phyloP scores from a whole-genome alignment of 2,329 filamentous ascomycete species.

The Chaetomium globosum region DNA sequence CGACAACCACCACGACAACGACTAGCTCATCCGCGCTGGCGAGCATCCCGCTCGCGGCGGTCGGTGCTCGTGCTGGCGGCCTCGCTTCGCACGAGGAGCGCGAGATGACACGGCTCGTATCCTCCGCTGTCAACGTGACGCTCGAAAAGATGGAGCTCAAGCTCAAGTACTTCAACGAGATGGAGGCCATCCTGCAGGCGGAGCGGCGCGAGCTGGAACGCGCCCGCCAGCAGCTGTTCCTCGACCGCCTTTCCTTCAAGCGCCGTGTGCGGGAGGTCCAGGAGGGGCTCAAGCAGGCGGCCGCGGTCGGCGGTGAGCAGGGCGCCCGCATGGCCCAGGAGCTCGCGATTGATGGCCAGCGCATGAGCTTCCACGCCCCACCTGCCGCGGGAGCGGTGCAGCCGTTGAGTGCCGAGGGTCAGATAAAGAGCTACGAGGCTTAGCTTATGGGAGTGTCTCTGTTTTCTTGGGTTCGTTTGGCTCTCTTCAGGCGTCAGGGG shows the following conservation, averaged over 20 bases:
- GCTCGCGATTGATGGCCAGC: slow-evolving; percentile 52
- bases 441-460: slow-evolving; percentile 38
- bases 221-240: slow-evolving; percentile 86
- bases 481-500: slow-evolving; percentile 29
- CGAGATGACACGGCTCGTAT: slow-evolving; percentile 91
- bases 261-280: slow-evolving; percentile 82
- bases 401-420: slow-evolving; percentile 58
- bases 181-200: slow-evolving; percentile 88
- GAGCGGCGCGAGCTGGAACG: slow-evolving; percentile 92
- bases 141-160: slow-evolving; percentile 95
- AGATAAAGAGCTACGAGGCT: slow-evolving; percentile 61
- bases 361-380: slow-evolving; percentile 56
- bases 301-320: slow-evolving; percentile 53
- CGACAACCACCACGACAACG: slow-evolving; percentile 53
- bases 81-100: slow-evolving; percentile 95
- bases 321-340: slow-evolving; percentile 54
- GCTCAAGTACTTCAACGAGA: slow-evolving; percentile 92
- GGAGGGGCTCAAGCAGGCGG: slow-evolving; percentile 66
- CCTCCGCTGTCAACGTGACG: slow-evolving; percentile 89
- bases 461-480: slow-evolving; percentile 21
- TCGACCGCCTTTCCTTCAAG: slow-evolving; percentile 89
- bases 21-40: slow-evolving; percentile 59
- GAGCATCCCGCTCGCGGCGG: slow-evolving; percentile 80
- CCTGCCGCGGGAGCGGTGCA: slow-evolving; percentile 51
- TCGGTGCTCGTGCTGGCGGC: slow-evolving; percentile 81